A percentile compares a stretch with the other conserved stretches of the same genome.
These are phyloP conservation scores for Mixia osmundae DNA, from an alignment of 1,284 basidiomycete genomes.

Conservation along the genomic window DNA sequence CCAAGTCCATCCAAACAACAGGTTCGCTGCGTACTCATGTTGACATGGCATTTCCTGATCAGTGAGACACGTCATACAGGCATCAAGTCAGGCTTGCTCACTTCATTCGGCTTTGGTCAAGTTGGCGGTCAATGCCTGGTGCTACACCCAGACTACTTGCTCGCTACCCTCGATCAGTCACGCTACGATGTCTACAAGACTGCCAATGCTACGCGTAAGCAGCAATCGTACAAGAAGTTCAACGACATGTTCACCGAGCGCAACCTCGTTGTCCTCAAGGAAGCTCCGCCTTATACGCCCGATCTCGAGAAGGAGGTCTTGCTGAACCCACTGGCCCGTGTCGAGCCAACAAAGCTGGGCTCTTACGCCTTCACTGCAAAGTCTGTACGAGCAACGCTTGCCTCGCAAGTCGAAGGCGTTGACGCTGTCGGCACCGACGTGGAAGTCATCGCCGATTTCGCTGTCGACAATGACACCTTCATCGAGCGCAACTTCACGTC, in stretches of 20 bases:
- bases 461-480: constrained; percentile 73
- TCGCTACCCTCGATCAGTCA: constrained; percentile 49
- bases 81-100: constrained; percentile 36
- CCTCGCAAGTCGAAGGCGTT: constrained; percentile 25
- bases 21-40: background rate
- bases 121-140: constrained; percentile 80
- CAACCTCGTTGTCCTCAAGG: constrained; percentile 85
- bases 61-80: constrained; percentile 57
- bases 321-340: constrained; percentile 77
- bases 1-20: constrained; percentile 39
- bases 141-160: constrained; percentile 73
- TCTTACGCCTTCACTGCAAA: constrained; percentile 54
- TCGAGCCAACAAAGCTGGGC: constrained; percentile 57
- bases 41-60: no score
- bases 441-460: constrained; percentile 74
- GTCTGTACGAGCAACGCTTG: constrained; percentile 33
- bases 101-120: constrained; percentile 98
- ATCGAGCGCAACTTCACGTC: constrained; percentile 79
- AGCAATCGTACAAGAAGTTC: constrained; percentile 72
- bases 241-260: constrained; percentile 74
- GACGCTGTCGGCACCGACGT: constrained; percentile 18
- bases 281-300: constrained; percentile 64
- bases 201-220: constrained; percentile 42
- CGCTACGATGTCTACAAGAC: constrained; percentile 50
- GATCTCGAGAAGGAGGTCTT: constrained; percentile 74